A percentile compares a stretch with the other conserved stretches of the same genome.
Evolutionary conservation across 495 filamentous ascomycete species (phyloP).

Genomic region (Extremus antarcticus): DNA sequence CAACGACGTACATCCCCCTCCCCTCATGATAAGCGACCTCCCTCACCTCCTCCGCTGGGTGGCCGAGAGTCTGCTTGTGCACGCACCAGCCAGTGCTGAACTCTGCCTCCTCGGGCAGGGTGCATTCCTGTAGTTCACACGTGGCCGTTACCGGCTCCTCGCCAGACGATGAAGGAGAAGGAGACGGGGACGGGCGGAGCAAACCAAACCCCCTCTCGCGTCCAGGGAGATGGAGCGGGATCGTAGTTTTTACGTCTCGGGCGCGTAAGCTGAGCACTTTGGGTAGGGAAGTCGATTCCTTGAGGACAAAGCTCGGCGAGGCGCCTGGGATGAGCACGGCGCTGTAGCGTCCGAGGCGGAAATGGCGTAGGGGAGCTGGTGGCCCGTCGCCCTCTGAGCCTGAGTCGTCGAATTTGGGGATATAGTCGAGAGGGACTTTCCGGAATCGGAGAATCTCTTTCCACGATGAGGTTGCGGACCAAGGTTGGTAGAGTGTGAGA

Average conservation of each 20-base stretch:
- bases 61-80: constrained; percentile 22
- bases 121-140: constrained; percentile 48
- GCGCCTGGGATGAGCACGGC: constrained; percentile 70
- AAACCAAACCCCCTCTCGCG: constrained; percentile 75
- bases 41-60: constrained; percentile 63
- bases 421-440: constrained; percentile 55
- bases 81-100: constrained; percentile 52
- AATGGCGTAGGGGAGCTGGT: constrained; percentile 44
- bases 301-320: constrained; percentile 69
- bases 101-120: constrained; percentile 50
- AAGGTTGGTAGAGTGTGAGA: constrained; percentile 77
- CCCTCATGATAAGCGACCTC: constrained; percentile 63
- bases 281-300: constrained; percentile 61
- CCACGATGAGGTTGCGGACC: constrained; percentile 19
- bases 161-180: constrained; percentile 30
- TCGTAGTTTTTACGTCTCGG: constrained; percentile 52
- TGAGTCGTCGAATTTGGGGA: constrained; percentile 42
- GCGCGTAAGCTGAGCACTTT: constrained; percentile 61
- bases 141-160: constrained; percentile 19
- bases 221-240: constrained; percentile 58
- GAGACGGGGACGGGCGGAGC: constrained; percentile 24
- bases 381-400: constrained; percentile 31
- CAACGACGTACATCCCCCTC: constrained; percentile 65
- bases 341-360: constrained; percentile 65
- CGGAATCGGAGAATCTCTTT: constrained; percentile 50